Percentiles rank a stretch among this genome's conserved stretches.
Evolutionary conservation across 2,329 filamentous ascomycete species (phyloP).

Genomic region (Cladosporium sp.): DNA sequence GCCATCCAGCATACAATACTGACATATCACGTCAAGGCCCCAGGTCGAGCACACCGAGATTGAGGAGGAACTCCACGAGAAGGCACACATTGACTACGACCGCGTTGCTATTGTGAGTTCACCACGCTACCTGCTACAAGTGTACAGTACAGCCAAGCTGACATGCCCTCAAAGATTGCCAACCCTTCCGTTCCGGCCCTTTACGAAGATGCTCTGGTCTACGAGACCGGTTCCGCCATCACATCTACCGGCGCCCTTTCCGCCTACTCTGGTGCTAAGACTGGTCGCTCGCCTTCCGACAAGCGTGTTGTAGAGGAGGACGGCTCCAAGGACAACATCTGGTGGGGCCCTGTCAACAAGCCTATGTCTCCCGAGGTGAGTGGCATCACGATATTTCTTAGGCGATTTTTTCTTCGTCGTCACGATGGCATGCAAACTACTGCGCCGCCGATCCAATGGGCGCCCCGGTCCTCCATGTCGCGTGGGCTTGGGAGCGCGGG

Average conservation of each 20-base stretch:
- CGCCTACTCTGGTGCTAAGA: slow-evolving; percentile 97
- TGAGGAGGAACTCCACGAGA: slow-evolving; percentile 95
- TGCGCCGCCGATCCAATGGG: neutral
- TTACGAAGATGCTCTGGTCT: slow-evolving; percentile 98
- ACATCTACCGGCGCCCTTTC: slow-evolving; percentile 92
- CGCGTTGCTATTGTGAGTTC: slow-evolving; percentile 87
- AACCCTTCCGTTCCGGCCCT: slow-evolving; percentile 94
- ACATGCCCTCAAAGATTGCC: slow-evolving; percentile 54
- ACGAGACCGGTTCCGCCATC: slow-evolving; percentile 96
- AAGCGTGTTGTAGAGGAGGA: slow-evolving; percentile 96
- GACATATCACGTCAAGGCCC: slow-evolving; percentile 54
- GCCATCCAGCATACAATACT: slow-evolving; percentile 9
- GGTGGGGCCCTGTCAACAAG: slow-evolving; percentile 99
- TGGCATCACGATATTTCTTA: slow-evolving; percentile 19
- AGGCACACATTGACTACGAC: slow-evolving; percentile 98
- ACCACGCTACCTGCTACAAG: neutral
- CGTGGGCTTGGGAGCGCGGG: slow-evolving; percentile 6
- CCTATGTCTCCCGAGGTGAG: slow-evolving; percentile 95
- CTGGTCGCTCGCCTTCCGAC: slow-evolving; percentile 90
- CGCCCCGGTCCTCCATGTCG: neutral
- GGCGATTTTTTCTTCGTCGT: slow-evolving; percentile 2
- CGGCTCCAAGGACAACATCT: slow-evolving; percentile 84
- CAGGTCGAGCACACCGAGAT: slow-evolving; percentile 89
- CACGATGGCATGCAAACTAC: slow-evolving; percentile 6
- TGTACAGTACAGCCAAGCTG: neutral